Percentiles rank a stretch among this genome's conserved stretches.
Evolutionary conservation across 78 protist genomes (phyloP).

Genomic region (Dictyostelium capitatum): DNA sequence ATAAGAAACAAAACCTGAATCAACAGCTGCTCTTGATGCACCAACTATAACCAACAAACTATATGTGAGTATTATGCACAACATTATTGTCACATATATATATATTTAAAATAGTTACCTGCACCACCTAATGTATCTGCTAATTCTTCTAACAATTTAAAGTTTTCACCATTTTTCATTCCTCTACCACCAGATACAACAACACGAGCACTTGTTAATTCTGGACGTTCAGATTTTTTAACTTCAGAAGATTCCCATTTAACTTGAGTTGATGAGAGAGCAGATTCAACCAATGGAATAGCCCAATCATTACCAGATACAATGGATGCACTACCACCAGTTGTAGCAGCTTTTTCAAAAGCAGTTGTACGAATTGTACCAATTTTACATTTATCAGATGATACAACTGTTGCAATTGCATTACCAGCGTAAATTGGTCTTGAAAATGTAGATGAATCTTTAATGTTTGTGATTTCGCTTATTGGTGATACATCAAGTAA

Average conservation of each 20-base stretch:
- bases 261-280: constrained; percentile 9
- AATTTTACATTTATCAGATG: constrained; percentile 89
- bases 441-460: constrained; percentile 89
- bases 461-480: constrained; percentile 89
- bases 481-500: constrained; percentile 89
- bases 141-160: constrained; percentile 92
- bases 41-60: constrained; percentile 91
- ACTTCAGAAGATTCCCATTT: constrained; percentile 80
- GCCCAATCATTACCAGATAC: constrained; percentile 56
- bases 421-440: constrained; percentile 99
- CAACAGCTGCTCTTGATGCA: constrained; percentile 99
- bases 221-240: constrained; percentile 95
- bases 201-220: constrained; percentile 91
- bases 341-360: constrained; percentile 93
- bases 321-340: constrained; percentile 81
- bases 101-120: neutral
- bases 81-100: neutral
- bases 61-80: neutral
- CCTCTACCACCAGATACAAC: constrained; percentile 98
- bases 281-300: constrained; percentile 35
- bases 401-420: constrained; percentile 95
- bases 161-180: constrained; percentile 95
- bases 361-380: constrained; percentile 96
- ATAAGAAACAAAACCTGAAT: constrained; percentile 95
- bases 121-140: constrained; percentile 96